A percentile compares a stretch with the other conserved stretches of the same genome.
phyloP scores from a whole-genome alignment of 768 basidiomycete genomes.

The Leccinum longicurvipes region DNA sequence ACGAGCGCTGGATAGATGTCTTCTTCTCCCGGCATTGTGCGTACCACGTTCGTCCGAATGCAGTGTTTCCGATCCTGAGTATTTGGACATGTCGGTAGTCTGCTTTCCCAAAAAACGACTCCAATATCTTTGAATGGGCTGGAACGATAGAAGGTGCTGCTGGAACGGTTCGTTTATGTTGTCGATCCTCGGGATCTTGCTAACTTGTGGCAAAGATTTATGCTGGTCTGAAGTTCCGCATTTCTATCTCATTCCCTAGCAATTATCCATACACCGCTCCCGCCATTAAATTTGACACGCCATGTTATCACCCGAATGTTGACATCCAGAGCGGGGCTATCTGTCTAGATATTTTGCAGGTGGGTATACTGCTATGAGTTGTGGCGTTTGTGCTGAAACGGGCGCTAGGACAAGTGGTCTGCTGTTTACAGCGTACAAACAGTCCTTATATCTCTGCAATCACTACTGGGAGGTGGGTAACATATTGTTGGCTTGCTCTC shows the following conservation, averaged over 20 bases:
- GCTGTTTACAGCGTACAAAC: slow-evolving; percentile 92
- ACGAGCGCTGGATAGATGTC: slow-evolving; percentile 61
- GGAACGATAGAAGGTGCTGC: slow-evolving; percentile 83
- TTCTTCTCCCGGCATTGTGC: slow-evolving; percentile 81
- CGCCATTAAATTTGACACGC: slow-evolving; percentile 81
- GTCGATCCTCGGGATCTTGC: neutral
- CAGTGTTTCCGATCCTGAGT: neutral
- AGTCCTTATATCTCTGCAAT: slow-evolving; percentile 83
- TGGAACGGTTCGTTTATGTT: slow-evolving; percentile 48
- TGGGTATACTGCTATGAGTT: slow-evolving; percentile 21
- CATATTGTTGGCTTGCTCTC: neutral
- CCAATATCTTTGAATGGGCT: slow-evolving; percentile 86
- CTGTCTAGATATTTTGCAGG: slow-evolving; percentile 87
- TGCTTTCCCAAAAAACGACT: slow-evolving; percentile 84
- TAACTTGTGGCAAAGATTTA: slow-evolving; percentile 54
- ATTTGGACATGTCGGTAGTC: slow-evolving; percentile 45
- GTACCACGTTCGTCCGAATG: slow-evolving; percentile 23
- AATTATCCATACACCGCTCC: slow-evolving; percentile 90
- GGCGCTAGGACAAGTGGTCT: slow-evolving; percentile 81
- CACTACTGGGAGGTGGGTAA: slow-evolving; percentile 76
- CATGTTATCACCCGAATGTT: slow-evolving; percentile 91
- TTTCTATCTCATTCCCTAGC: slow-evolving; percentile 79
- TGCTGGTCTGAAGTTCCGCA: slow-evolving; percentile 74
- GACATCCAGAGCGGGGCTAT: slow-evolving; percentile 75
- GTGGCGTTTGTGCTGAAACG: slow-evolving; percentile 5